A percentile compares a stretch with the other conserved stretches of the same genome.
phyloP scores from a whole-genome alignment of 2,329 filamentous ascomycete genomes.

The Capronia americana region DNA sequence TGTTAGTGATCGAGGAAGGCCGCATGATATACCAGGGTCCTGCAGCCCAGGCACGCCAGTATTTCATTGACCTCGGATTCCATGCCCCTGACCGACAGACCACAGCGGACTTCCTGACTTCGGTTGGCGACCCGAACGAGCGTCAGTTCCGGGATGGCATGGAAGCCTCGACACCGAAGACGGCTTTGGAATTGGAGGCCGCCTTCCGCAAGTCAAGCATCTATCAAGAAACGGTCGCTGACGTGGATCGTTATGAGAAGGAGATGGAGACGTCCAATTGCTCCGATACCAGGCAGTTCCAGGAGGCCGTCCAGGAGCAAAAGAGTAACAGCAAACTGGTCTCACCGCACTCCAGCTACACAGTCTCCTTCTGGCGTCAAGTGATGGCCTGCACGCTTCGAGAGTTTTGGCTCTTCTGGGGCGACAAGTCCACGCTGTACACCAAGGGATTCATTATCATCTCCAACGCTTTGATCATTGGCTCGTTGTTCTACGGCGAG shows the following conservation, averaged over 20 bases:
- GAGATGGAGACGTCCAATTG: conserved; percentile 63
- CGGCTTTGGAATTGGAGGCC: conserved; percentile 70
- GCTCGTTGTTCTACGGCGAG: conserved; percentile 77
- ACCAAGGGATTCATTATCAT: conserved; percentile 83
- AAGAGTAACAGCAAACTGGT: conserved; percentile 68
- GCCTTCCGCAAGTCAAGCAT: conserved; percentile 69
- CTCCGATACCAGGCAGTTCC: conserved; percentile 68
- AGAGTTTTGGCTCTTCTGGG: conserved; percentile 79
- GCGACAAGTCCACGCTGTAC: conserved; percentile 75
- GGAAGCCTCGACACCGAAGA: conserved; percentile 71
- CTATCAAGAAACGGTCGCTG: conserved; percentile 66
- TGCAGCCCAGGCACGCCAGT: conserved; percentile 65
- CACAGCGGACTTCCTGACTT: conserved; percentile 78
- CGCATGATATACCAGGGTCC: conserved; percentile 72
- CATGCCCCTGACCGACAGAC: conserved; percentile 67
- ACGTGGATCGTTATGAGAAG: conserved; percentile 67
- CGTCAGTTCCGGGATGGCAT: conserved; percentile 70
- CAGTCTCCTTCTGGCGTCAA: conserved; percentile 74
- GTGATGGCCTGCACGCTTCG: conserved; percentile 67
- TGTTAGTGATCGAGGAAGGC: conserved; percentile 76
- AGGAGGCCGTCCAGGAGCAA: conserved; percentile 67
- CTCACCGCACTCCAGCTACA: conserved; percentile 71
- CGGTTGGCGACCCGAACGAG: conserved; percentile 75
- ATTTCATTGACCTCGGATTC: conserved; percentile 71
- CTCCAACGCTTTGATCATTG: conserved; percentile 75